Percentiles rank a stretch among this genome's conserved stretches.
Conservation (phyloP, 2,329 filamentous ascomycete genomes). For the Hymenoscyphus albidus region DNA sequence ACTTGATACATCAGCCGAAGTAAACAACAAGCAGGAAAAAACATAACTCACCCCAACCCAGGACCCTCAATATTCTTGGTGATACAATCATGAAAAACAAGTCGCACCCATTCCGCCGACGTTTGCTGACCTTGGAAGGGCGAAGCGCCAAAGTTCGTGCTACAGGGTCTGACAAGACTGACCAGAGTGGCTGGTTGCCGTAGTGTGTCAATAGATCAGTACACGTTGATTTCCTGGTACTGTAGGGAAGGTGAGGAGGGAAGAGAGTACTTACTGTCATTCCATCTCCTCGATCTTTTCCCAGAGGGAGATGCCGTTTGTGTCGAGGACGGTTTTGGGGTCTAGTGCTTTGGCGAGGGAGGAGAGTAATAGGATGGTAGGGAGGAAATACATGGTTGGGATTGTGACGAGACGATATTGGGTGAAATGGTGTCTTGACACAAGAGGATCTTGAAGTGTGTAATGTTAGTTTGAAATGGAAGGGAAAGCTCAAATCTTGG, state of each 20-base stretch:
- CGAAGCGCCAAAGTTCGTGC: constrained; percentile 9
- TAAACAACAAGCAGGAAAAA: constrained; percentile 22
- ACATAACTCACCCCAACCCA: constrained; percentile 16
- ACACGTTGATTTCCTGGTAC: background rate
- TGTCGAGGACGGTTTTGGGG: background rate
- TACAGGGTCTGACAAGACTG: constrained; percentile 11
- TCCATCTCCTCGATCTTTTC: constrained; percentile 15
- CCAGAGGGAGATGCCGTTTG: constrained; percentile 12
- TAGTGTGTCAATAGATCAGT: background rate
- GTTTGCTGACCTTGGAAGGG: constrained; percentile 15
- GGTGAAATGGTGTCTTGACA: too few relatives aligned
- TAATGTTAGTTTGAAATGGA: background rate
- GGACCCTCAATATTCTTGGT: constrained; percentile 42
- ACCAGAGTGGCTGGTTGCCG: constrained; percentile 7
- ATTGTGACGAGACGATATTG: background rate
- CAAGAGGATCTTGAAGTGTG: background rate
- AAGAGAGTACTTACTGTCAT: background rate
- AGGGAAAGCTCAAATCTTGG: background rate
- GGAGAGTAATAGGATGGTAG: background rate
- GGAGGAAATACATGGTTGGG: background rate
- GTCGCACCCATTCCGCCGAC: constrained; percentile 55
- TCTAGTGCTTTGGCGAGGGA: constrained; percentile 2
- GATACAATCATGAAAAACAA: constrained; percentile 60
- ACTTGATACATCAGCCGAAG: constrained; percentile 35
- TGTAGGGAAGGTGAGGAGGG: background rate